phyloP scores from a whole-genome alignment of 257 asterid genomes.

The Leptodermis oblonga region DNA sequence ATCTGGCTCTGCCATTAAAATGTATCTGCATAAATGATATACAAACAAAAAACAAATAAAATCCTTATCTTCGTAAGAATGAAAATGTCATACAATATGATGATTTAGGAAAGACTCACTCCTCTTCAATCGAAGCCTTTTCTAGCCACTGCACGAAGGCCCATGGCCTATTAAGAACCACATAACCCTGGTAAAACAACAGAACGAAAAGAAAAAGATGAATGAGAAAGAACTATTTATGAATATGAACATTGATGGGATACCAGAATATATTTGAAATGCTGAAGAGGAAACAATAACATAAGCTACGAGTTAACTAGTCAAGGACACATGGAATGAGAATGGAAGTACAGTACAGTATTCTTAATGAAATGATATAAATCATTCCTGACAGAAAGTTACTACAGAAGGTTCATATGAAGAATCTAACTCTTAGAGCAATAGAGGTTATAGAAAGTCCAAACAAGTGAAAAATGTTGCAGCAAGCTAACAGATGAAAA shows the following conservation, averaged over 20 bases:
- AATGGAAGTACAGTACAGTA: background rate
- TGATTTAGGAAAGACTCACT: slow-evolving; percentile 29
- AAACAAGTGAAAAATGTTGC: background rate
- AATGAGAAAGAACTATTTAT: background rate
- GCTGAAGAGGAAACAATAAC: background rate
- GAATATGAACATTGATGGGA: background rate
- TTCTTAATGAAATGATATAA: background rate
- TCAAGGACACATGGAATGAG: background rate
- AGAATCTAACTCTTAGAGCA: background rate
- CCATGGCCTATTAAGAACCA: slow-evolving; percentile 73
- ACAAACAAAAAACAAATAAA: too few species aligned
- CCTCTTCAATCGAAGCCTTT: slow-evolving; percentile 55
- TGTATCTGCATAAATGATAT: slow-evolving; percentile 32
- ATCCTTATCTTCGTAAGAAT: background rate
- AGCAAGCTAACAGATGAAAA: background rate
- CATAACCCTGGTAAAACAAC: slow-evolving; percentile 41
- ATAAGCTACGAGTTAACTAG: background rate
- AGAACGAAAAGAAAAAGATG: background rate
- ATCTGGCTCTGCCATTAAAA: too few species aligned
- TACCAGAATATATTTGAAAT: background rate
- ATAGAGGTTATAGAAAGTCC: background rate
- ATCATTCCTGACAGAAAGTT: background rate
- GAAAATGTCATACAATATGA: background rate
- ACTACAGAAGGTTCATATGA: background rate
- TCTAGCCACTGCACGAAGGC: slow-evolving; percentile 68